Base-by-base conservation (phyloP, 2,329 filamentous ascomycete genomes). In the Blumeriella jaapii region DNA sequence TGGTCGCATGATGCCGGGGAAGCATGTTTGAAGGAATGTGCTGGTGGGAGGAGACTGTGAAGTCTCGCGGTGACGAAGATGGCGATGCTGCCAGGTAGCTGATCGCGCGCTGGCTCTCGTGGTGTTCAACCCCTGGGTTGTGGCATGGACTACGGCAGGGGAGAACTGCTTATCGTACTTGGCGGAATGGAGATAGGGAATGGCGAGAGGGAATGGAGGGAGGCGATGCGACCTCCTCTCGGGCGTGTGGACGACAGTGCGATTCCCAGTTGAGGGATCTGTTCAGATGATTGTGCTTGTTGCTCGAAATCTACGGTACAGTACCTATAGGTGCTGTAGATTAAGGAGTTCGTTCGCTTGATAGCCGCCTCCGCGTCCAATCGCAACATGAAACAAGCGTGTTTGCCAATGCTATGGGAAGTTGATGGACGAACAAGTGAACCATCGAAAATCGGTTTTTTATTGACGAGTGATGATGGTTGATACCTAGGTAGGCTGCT, bases 1-100 rank as follows among this genome's bases (percentile, higher is more conserved):
- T 93, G 45, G 65, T 64, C 42, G 66, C 64, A 57, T 81, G 71
- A 69, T 93, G 84, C 66, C 85, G 76, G 58, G 89, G 82, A 76
- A 91, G 86, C 75, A 80, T 82, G 65, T 75, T 77, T 58, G 43
- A 42, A 29, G 31, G 41, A 65, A 23, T 6, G 3, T 27, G 31
- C 28, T 26, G 39, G 20, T 29, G 17, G 22, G 16, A 13, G 20
- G 13, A 14, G 22, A 20, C 19, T 31, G 22, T 24, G 27, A n/a
- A 32, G 25, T 17, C 26, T 26, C 28, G 11, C 29, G 40, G 28
- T 17, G 19, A 40, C 12, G 33, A 35, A 27, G 23, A 19, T 19
- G 35, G 26, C 28, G 40, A 46, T 38, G 41, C 39, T 45, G 41
- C 41, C 42, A 41, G 40, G 34, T 41, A 41, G 40, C 39, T 41